These are phyloP conservation scores for Mariannaea sp. DNA, from an alignment of 2,329 filamentous ascomycete genomes.

Conservation along the genomic window DNA sequence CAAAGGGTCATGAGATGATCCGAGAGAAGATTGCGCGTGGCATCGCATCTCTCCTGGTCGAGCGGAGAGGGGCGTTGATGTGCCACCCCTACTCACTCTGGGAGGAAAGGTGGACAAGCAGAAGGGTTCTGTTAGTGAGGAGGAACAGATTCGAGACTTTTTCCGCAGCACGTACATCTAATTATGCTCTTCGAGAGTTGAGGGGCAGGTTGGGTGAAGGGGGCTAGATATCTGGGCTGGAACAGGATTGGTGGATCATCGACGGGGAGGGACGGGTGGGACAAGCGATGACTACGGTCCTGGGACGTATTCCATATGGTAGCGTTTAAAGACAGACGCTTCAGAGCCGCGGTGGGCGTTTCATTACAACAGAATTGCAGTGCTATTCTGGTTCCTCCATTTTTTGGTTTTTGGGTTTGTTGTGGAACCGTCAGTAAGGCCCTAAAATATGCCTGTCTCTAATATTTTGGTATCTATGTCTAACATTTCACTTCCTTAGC, in stretches of 20 bases:
- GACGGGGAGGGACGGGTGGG: background rate
- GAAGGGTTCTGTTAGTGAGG: slow-evolving; percentile 33
- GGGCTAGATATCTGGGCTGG: too few species aligned
- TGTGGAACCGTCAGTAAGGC: slow-evolving; percentile 14
- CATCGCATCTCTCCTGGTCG: slow-evolving; percentile 31
- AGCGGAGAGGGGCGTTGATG: slow-evolving; percentile 32
- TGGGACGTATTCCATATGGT: too few species aligned
- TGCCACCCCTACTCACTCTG: slow-evolving; percentile 40
- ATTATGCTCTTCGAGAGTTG: background rate
- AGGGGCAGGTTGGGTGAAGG: too few species aligned
- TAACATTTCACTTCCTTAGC: too few species aligned
- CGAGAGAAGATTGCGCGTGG: slow-evolving; percentile 49
- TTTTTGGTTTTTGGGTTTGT: slow-evolving; percentile 31
- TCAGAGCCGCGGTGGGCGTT: slow-evolving; percentile 28
- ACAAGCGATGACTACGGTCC: background rate
- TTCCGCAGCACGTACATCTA: slow-evolving; percentile 50
- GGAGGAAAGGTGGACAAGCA: slow-evolving; percentile 35
- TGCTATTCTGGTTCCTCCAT: slow-evolving; percentile 25
- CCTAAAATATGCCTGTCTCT: background rate
- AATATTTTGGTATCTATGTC: too few species aligned
- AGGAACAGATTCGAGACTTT: slow-evolving; percentile 43
- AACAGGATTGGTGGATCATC: background rate
- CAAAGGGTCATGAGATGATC: slow-evolving; percentile 50
- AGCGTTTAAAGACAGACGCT: too few species aligned
- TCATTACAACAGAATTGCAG: slow-evolving; percentile 35